Percentiles rank a stretch among this genome's conserved stretches.
phyloP scores from a whole-genome alignment of 176 grass and related monocot genomes.

The Avena insularis region DNA sequence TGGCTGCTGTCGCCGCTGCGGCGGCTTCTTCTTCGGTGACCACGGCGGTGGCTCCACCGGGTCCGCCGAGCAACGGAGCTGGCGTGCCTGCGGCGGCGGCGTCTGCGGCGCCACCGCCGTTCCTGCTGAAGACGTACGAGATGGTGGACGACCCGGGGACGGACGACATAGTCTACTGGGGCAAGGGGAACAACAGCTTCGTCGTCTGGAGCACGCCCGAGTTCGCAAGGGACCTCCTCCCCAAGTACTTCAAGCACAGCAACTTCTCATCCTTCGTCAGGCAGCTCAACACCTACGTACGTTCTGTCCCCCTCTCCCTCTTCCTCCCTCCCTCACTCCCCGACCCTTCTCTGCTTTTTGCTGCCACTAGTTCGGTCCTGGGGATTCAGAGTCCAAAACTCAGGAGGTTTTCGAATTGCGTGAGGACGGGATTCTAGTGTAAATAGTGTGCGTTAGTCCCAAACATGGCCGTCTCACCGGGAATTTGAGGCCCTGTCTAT shows the following conservation, averaged over 20 bases:
- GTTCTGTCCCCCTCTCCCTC: background rate
- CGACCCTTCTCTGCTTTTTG: too few species aligned
- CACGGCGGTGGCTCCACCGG: slow-evolving; percentile 20
- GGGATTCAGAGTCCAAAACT: too few species aligned
- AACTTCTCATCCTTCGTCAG: slow-evolving; percentile 94
- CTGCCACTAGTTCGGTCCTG: too few species aligned
- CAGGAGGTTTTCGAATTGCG: too few species aligned
- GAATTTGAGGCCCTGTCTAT: too few species aligned
- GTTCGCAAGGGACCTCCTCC: slow-evolving; percentile 90
- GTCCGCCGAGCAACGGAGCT: slow-evolving; percentile 25
- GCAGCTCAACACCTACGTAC: slow-evolving; percentile 92
- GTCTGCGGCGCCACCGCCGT: slow-evolving; percentile 63
- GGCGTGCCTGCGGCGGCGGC: background rate
- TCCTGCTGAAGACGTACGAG: slow-evolving; percentile 91
- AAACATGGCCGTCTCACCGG: too few species aligned
- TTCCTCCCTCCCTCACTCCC: too few species aligned
- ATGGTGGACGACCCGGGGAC: slow-evolving; percentile 90
- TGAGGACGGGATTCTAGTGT: too few species aligned
- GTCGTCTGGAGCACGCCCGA: slow-evolving; percentile 90
- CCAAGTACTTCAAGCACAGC: slow-evolving; percentile 95
- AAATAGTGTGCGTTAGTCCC: too few species aligned
- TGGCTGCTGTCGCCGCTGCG: too few species aligned
- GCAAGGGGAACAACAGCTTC: slow-evolving; percentile 81
- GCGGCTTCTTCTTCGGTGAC: slow-evolving; percentile 18
- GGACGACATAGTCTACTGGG: slow-evolving; percentile 76